phyloP scores from a whole-genome alignment of 2,329 filamentous ascomycete genomes.

The Cercospora sp. region DNA sequence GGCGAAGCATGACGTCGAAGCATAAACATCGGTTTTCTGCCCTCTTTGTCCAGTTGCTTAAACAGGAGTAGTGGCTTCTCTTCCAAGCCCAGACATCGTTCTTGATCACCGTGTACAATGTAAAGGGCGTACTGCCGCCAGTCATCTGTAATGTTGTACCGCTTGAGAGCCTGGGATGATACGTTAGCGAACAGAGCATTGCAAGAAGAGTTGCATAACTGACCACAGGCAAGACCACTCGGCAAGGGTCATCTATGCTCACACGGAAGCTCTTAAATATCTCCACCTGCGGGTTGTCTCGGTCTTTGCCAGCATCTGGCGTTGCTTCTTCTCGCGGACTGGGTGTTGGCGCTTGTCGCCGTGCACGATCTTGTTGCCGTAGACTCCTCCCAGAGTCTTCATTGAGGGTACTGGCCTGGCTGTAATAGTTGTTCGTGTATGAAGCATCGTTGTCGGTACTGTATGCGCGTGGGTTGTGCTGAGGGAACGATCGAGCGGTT shows the following conservation, averaged over 20 bases:
- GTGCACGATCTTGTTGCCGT: slow-evolving; percentile 29
- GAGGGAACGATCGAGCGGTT: slow-evolving; percentile 35
- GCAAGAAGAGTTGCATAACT: slow-evolving; percentile 17
- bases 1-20: slow-evolving; percentile 66
- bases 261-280: slow-evolving; percentile 99
- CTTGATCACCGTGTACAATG: slow-evolving; percentile 98
- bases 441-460: slow-evolving; percentile 30
- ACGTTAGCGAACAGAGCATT: background rate
- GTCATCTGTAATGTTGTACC: slow-evolving; percentile 97
- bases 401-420: slow-evolving; percentile 29
- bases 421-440: slow-evolving; percentile 31
- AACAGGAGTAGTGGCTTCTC: slow-evolving; percentile 95
- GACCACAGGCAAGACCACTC: slow-evolving; percentile 86
- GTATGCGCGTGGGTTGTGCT: slow-evolving; percentile 22
- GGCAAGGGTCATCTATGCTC: slow-evolving; percentile 95
- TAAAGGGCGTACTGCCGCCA: slow-evolving; percentile 98
- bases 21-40: slow-evolving; percentile 99
- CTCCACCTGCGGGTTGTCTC: slow-evolving; percentile 65
- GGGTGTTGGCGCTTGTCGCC: slow-evolving; percentile 35
- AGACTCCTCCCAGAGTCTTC: slow-evolving; percentile 22
- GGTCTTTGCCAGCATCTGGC: slow-evolving; percentile 28
- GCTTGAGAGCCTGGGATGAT: slow-evolving; percentile 68
- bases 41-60: slow-evolving; percentile 95
- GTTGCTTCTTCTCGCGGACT: slow-evolving; percentile 36
- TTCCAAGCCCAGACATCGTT: slow-evolving; percentile 85